Conservation (phyloP, 768 basidiomycete genomes). For the Chalciporus piperatus region DNA sequence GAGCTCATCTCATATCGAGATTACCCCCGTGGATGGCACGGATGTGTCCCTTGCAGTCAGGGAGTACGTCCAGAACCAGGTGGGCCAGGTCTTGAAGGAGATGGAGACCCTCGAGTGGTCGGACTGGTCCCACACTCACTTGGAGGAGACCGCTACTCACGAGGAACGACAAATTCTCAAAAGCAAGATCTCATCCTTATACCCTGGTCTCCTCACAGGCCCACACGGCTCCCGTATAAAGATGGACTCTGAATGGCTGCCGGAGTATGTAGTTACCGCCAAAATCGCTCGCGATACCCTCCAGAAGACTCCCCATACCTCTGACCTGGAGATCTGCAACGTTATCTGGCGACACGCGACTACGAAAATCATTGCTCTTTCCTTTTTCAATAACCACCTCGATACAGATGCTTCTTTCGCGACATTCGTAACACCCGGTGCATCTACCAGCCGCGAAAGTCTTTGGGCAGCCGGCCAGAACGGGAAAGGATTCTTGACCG, state of each 20-base stretch:
- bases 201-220: too few species aligned
- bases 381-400: slow-evolving; percentile 13
- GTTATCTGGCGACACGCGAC: slow-evolving; percentile 6
- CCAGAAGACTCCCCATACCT: background rate
- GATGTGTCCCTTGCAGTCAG: slow-evolving; percentile 7
- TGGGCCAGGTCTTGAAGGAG: slow-evolving; percentile 9
- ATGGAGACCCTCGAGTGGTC: slow-evolving; percentile 10
- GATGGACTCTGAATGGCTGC: too few species aligned
- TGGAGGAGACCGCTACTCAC: background rate
- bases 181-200: too few species aligned
- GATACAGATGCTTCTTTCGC: slow-evolving; percentile 4
- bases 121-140: slow-evolving; percentile 9
- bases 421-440: slow-evolving; percentile 15
- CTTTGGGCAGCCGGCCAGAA: slow-evolving; percentile 19
- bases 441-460: slow-evolving; percentile 15
- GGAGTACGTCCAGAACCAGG: slow-evolving; percentile 14
- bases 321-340: slow-evolving; percentile 8
- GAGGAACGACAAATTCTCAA: too few species aligned
- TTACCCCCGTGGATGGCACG: background rate
- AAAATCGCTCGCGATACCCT: too few species aligned
- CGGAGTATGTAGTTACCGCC: too few species aligned
- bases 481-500: slow-evolving; percentile 13
- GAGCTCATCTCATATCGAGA: too few species aligned
- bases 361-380: slow-evolving; percentile 2
- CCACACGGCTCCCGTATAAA: too few species aligned